These are phyloP conservation scores for Saraca asoca DNA, from an alignment of 331 rosid species.

Conservation along the genomic window DNA sequence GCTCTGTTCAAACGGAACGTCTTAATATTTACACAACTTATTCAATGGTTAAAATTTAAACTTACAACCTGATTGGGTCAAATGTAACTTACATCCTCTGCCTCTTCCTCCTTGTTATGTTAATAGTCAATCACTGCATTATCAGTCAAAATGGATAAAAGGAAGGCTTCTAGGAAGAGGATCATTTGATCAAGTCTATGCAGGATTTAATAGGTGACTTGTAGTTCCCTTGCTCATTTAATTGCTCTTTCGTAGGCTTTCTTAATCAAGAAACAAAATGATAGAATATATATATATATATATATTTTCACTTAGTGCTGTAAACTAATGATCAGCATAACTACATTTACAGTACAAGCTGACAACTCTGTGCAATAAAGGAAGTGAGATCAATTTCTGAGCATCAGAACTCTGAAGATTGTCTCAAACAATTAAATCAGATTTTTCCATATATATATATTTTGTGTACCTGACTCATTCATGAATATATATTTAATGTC, in stretches of 20 bases:
- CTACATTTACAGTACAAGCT: not conserved
- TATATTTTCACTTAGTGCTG: not conserved
- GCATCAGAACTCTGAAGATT: not conserved
- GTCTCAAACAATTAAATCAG: slow-evolving; percentile 21
- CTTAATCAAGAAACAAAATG: not conserved
- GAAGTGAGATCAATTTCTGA: slow-evolving; percentile 3
- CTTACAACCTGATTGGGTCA: too few species aligned
- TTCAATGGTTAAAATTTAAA: too few species aligned
- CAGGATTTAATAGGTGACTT: slow-evolving; percentile 12
- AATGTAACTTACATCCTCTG: too few species aligned
- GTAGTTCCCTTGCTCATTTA: not conserved
- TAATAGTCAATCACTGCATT: not conserved
- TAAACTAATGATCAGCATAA: not conserved
- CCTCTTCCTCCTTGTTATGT: slow-evolving; percentile 16
- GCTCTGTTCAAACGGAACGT: too few species aligned
- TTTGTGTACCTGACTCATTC: not conserved
- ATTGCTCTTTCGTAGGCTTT: not conserved
- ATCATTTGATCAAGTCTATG: slow-evolving; percentile 21
- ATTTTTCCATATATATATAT: not conserved
- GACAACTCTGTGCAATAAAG: slow-evolving; percentile 21
- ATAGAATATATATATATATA: not conserved
- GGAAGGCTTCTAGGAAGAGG: slow-evolving; percentile 25
- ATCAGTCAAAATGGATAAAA: slow-evolving; percentile 15
- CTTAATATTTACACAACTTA: too few species aligned
- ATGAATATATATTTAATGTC: not conserved